Evolutionary conservation across 2,329 filamentous ascomycete genomes (phyloP), one percentile per base, ranked within the genome.

Genomic region (Neofusicoccum sp.): DNA sequence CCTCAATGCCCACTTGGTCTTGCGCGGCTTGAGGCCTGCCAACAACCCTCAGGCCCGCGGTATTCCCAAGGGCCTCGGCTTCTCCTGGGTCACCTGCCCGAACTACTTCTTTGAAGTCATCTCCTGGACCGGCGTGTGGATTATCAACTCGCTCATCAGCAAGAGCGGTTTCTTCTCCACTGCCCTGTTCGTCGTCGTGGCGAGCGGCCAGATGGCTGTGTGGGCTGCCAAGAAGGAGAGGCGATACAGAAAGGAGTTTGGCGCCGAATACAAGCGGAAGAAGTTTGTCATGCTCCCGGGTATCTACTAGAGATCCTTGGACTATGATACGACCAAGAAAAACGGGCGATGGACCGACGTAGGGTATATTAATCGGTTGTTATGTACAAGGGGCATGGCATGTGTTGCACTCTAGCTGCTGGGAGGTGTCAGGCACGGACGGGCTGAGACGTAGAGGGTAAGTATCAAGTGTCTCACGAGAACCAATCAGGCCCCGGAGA

Each of bases 61-160:
- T 68, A 96, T 99, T 65, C 95, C 95, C 1, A 81, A 81, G 61
- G 95, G 95, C 28, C 86, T 93, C 62, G 91, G 93, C 31, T 98
- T 97, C 76, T 82, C 80, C 65, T 78, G 90, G 36, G 93, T 99
- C 57, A 99, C 95, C 11, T 96, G 93, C 79, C 95, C 95, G 43
- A 99, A 99, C 80, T 99, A 99, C 80, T 86, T 96, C 80, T 98
- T 96, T 68, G 95, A 99, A 73, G 82, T 90, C 6, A 75, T 96
- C 38, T 86, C 93, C 0, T 99, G 95, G 95, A 68, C 90, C 31
- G 93, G 92, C 28, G 82, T 98, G 60, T 88, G 89, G 67, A 73
- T 96, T 44, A 84, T 93, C 58, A 92, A 87, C 68, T 88, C 90
- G 69, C 93, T 88, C 77, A 89, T 89, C 80, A 84, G 87, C 54